These are phyloP conservation scores for Neospora caninum DNA, from an alignment of 169 alveolate genomes.

Conservation along the genomic window DNA sequence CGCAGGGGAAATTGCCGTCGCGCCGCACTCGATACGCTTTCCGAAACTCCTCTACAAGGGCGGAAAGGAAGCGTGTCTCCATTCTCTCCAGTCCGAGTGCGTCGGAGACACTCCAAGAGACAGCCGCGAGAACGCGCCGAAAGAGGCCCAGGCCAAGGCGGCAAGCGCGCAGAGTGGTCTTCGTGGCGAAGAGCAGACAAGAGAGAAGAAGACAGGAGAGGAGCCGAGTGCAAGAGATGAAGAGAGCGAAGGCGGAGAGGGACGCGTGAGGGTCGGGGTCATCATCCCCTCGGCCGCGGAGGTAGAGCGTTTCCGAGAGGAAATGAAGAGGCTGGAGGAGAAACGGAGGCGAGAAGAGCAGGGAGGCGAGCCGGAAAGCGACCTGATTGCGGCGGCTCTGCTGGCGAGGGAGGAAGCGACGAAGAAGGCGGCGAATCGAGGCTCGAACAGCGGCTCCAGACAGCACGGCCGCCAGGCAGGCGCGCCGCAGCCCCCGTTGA, in stretches of 20 bases:
- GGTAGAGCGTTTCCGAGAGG: background rate
- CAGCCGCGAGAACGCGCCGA: background rate
- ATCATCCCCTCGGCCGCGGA: background rate
- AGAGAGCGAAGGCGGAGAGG: too few species aligned
- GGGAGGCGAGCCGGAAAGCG: background rate
- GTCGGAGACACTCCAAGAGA: background rate
- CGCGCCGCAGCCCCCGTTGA: background rate
- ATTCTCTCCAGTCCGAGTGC: background rate
- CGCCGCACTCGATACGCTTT: background rate
- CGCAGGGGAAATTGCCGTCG: background rate
- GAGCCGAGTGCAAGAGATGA: background rate
- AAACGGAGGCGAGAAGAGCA: background rate
- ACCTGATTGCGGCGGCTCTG: background rate
- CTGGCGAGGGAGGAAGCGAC: background rate
- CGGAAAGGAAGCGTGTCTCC: background rate
- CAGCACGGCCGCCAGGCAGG: background rate
- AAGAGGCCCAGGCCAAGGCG: background rate
- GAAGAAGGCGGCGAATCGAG: background rate
- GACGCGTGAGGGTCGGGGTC: too few species aligned
- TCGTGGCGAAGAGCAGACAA: too few species aligned
- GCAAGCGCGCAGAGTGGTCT: background rate
- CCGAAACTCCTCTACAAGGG: slow-evolving; percentile 24
- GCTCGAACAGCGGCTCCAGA: background rate
- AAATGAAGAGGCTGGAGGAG: background rate
- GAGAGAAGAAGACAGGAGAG: background rate